Evolutionary conservation across 192 early-diverging fungal species (phyloP), one percentile per base, ranked within the genome.

Genomic region (Backusella macrospora): DNA sequence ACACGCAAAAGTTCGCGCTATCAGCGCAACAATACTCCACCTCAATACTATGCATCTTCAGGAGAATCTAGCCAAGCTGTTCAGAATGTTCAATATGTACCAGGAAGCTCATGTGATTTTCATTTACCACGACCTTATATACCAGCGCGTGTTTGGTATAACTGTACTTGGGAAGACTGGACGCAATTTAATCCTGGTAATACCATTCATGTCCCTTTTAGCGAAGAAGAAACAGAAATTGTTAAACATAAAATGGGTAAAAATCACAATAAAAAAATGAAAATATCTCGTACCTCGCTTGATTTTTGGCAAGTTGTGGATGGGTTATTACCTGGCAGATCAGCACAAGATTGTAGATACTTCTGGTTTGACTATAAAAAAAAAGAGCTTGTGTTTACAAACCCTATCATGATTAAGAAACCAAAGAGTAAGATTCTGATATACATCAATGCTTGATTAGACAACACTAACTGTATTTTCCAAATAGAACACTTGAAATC

Each of bases 81-180:
- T 26, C 52, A 26, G 21, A 3, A 18, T 14, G 4, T 0, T 26
- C 52, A 26, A n/a, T 6, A 18, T 14, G 4, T 13, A 13, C 52
- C 21, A 13, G 52, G 52, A 59, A 59, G 18, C 7, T 59, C 21
- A 26, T 59, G 52, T 10, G 52, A 59, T 21, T 59, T 59, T 59
- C 23, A 18, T 23, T 59, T 59, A 23, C 52, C 8, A 4, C 52
- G 47, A 23, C 75, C 75, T 5, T 76, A 76, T 68, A 55, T 76
- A 15, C 75, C 75, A 23, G 10, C 15, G 39, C n/a, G 7, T 0
- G 38, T 23, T 37, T 76, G 75, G 75, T 42, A 49, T 29, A 62
- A 71, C 13, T 76, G 68, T 0, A 71, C 59, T 14, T 76, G 75
- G 75, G 75, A 76, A 26, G 75, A 76, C 21, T 76, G 75, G 75